Conservation (phyloP, 1,284 basidiomycete species). For the Tausonia pullulans region DNA sequence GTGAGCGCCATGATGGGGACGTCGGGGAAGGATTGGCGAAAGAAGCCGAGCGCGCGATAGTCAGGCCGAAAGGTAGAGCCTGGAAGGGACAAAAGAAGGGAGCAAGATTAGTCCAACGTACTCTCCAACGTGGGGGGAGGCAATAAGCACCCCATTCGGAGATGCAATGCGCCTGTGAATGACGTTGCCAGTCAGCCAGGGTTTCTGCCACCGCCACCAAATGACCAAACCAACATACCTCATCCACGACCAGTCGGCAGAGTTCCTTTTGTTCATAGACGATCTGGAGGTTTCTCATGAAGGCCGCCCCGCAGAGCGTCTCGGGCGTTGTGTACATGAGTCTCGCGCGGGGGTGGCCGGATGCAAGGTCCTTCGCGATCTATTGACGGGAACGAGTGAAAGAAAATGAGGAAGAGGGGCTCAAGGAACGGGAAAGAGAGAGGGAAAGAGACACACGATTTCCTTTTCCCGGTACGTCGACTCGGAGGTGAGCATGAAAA, state of each 20-base stretch:
- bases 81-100: background rate
- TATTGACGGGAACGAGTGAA: background rate
- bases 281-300: slow-evolving; percentile 43
- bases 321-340: slow-evolving; percentile 75
- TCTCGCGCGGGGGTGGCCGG: slow-evolving; percentile 48
- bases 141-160: slow-evolving; percentile 41
- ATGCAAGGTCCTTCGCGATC: slow-evolving; percentile 53
- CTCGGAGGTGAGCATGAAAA: slow-evolving; percentile 57
- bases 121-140: background rate
- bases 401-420: background rate
- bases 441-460: slow-evolving; percentile 36
- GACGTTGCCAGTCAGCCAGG: background rate
- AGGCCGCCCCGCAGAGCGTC: slow-evolving; percentile 48
- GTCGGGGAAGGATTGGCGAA: slow-evolving; percentile 53
- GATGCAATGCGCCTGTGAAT: slow-evolving; percentile 63
- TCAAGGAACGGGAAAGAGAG: background rate
- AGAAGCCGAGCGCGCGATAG: slow-evolving; percentile 58
- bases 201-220: background rate
- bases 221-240: slow-evolving; percentile 38
- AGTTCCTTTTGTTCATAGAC: slow-evolving; percentile 49
- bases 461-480: slow-evolving; percentile 45
- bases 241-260: slow-evolving; percentile 64
- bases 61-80: slow-evolving; percentile 32
- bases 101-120: background rate
- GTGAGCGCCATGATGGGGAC: slow-evolving; percentile 60